These are phyloP conservation scores for Scedosporium boydii DNA, from an alignment of 2,329 filamentous ascomycete species.

Conservation along the genomic window DNA sequence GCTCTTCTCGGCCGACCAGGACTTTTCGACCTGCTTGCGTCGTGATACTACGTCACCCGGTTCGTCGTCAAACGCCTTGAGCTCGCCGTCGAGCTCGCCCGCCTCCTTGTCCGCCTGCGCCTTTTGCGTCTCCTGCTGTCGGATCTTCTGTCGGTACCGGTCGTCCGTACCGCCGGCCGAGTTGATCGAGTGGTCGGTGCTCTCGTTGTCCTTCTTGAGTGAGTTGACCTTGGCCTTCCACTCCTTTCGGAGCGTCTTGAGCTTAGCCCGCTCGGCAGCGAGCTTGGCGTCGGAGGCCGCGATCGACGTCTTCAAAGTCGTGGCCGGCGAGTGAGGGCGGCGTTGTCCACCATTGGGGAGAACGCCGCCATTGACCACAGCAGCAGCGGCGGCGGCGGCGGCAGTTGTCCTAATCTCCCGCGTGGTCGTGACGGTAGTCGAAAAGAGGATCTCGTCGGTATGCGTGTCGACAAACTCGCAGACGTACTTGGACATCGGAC, in stretches of 20 bases:
- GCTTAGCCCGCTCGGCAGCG: conserved; percentile 56
- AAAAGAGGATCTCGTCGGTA: conserved; percentile 58
- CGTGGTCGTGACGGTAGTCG: conserved; percentile 60
- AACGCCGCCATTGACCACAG: background rate
- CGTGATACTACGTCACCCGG: conserved; percentile 52
- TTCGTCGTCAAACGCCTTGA: conserved; percentile 52
- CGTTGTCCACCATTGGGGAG: conserved; percentile 37
- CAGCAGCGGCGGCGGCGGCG: conserved; percentile 15
- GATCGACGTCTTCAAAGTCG: conserved; percentile 69
- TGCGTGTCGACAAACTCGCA: conserved; percentile 66
- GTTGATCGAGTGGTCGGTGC: conserved; percentile 54
- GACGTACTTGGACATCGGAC: conserved; percentile 66
- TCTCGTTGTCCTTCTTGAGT: conserved; percentile 65
- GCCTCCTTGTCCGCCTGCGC: conserved; percentile 53
- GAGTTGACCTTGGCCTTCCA: conserved; percentile 60
- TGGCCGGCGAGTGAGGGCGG: conserved; percentile 66
- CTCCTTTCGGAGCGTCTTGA: conserved; percentile 65
- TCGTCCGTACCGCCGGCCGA: conserved; percentile 67
- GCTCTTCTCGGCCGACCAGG: conserved; percentile 44
- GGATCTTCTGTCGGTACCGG: conserved; percentile 63
- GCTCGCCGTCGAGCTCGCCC: conserved; percentile 41
- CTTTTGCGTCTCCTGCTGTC: conserved; percentile 66
- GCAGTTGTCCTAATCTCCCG: conserved; percentile 23
- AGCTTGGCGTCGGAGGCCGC: conserved; percentile 62
- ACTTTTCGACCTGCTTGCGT: conserved; percentile 44